These are phyloP conservation scores for Ganoderma boninense DNA, from an alignment of 1,284 basidiomycete genomes.

Conservation along the genomic window DNA sequence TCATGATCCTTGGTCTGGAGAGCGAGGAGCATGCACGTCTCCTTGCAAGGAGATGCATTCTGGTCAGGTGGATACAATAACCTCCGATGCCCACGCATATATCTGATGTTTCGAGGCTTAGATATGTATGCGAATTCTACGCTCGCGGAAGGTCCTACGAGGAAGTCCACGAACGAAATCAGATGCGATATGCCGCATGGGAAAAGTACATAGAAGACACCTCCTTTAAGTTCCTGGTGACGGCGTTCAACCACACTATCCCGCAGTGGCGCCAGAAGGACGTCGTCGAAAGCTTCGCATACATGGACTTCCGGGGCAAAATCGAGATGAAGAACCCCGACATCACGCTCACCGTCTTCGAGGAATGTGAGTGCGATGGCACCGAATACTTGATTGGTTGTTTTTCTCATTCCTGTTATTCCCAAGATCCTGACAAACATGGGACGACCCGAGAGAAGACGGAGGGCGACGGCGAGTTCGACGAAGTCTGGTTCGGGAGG, in stretches of 20 bases:
- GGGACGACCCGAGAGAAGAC: conserved; percentile 54
- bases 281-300: conserved; percentile 85
- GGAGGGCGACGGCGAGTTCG: conserved; percentile 74
- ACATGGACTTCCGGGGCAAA: conserved; percentile 85
- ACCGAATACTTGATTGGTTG: no score
- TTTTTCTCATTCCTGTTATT: no score
- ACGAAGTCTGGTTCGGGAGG: conserved; percentile 83
- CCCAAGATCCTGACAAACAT: conserved; percentile 57
- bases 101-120: conserved; percentile 44
- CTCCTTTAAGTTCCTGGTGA: conserved; percentile 86
- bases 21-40: conserved; percentile 76
- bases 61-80: conserved; percentile 73
- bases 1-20: conserved; percentile 77
- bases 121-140: conserved; percentile 82
- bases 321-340: conserved; percentile 89
- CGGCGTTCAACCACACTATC: conserved; percentile 81
- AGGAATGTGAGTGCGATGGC: conserved; percentile 78
- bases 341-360: conserved; percentile 82
- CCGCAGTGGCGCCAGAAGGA: conserved; percentile 69
- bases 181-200: conserved; percentile 61
- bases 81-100: background rate
- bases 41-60: conserved; percentile 83
- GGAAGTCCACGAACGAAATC: conserved; percentile 71
- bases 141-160: conserved; percentile 74
- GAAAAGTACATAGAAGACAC: conserved; percentile 65